phyloP scores from a whole-genome alignment of 345 rosid genomes.

The Triadica sebifera region DNA sequence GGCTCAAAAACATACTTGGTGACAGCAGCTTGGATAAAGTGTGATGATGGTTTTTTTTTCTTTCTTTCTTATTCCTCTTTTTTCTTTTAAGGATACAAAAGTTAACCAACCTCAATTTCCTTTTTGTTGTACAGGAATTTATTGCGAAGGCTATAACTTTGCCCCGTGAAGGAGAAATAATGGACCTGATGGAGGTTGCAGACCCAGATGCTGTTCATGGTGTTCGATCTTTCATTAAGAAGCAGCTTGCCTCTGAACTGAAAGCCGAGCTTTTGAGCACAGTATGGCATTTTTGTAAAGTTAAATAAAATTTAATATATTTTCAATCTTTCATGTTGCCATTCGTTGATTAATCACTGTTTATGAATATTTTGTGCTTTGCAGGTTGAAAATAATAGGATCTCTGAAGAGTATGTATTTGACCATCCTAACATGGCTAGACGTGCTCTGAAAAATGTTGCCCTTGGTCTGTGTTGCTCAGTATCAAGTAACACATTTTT shows the following conservation, averaged over 20 bases:
- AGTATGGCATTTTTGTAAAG: constrained; percentile 37
- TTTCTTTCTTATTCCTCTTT: neutral
- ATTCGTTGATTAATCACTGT: neutral
- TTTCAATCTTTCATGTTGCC: neutral
- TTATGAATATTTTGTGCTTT: constrained; percentile 4
- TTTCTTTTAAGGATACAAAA: no score
- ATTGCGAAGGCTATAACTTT: constrained; percentile 84
- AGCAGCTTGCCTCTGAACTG: constrained; percentile 85
- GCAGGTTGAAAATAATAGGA: constrained; percentile 76
- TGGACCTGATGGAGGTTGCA: constrained; percentile 98
- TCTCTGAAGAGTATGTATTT: constrained; percentile 70
- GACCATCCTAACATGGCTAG: constrained; percentile 83
- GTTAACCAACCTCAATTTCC: neutral
- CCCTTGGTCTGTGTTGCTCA: constrained; percentile 62
- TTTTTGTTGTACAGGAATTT: constrained; percentile 61
- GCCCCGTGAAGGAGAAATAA: constrained; percentile 95
- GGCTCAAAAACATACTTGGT: constrained; percentile 68
- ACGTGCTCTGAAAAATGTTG: constrained; percentile 77
- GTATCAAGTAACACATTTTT: neutral
- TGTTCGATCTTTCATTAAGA: constrained; percentile 77
- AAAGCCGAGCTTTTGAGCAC: constrained; percentile 67
- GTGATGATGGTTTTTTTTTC: constrained; percentile 13
- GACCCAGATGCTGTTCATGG: constrained; percentile 98
- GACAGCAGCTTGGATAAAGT: constrained; percentile 84
- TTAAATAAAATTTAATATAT: neutral